Base-by-base conservation (phyloP, 352 stramenopile genomes). In the Elongisporangium senticosum region DNA sequence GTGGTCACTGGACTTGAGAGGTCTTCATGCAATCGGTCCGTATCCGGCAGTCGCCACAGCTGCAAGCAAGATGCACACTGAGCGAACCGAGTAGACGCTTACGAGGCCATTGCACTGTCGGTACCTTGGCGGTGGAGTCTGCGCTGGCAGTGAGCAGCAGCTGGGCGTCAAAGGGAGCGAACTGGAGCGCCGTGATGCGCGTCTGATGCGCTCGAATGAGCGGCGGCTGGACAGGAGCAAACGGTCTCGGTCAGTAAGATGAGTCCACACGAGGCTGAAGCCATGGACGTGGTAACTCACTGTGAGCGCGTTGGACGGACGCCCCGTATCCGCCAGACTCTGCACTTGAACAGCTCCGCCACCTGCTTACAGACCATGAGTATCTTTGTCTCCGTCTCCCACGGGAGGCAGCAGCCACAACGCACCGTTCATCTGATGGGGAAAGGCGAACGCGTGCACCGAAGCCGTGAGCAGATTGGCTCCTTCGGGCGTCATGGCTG, bases 311-410 rank as follows among this genome's bases (percentile, higher is more conserved):
- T 14, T 43, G 33, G 33, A 15, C 11, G 13, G 13, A 43, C 33
- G 33, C 33, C 79, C 81, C 13, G 66, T 77, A 26, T 86, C 66
- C 20, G 21, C 43, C 7, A 89, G 56, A 21, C 33, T 7, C 56
- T 90, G 88, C 19, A 93, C 65, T 26, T 89, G 81, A 28, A 93
- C 76, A 20, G 75, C 64, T 0, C 75, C 81, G 8, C 81, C 79
- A 19, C 69, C 75, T 85, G 49, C 19, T 8, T n/a, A 19, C 5
- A 21, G 7, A 22, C 1, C 22, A 11, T 53, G 22, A 22, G 49
- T 37, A 13, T 56, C 24, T 21, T 56, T 19, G 2, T 15, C n/a
- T 59, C 20, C 17, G 2, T 17, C 21, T 40, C 47, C 7, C 26
- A 10, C 2, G 14, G 4, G 2, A 39, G 22, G 2, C 37, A 21